A percentile compares a stretch with the other conserved stretches of the same genome.
These are phyloP conservation scores for Lippia alba DNA, from an alignment of 305 asterid genomes.

Conservation along the genomic window DNA sequence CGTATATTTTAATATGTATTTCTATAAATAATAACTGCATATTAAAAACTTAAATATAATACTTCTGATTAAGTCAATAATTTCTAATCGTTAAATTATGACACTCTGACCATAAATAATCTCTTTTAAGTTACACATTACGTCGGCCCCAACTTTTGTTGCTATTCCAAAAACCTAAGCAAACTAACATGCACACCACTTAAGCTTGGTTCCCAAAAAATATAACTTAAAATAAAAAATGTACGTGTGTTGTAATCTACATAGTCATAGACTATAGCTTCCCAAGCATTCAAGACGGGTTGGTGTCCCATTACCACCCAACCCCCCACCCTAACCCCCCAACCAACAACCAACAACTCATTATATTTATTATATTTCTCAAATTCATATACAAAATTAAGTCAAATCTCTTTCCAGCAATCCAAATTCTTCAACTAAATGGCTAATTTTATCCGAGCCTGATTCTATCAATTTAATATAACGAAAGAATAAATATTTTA, in stretches of 20 bases:
- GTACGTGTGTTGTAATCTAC: no score
- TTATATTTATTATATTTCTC: neutral
- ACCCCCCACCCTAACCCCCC: constrained; percentile 9
- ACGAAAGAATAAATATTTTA: no score
- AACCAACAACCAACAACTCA: constrained; percentile 30
- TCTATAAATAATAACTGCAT: no score
- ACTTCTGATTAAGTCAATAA: no score
- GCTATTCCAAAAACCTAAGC: constrained; percentile 17
- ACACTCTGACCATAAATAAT: neutral
- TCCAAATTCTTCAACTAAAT: neutral
- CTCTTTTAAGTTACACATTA: neutral
- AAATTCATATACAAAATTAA: constrained; percentile 1
- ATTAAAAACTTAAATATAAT: no score
- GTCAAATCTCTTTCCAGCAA: constrained; percentile 19
- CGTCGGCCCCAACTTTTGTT: constrained; percentile 10
- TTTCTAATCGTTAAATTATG: no score
- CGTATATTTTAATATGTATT: no score
- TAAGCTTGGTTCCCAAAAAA: constrained; percentile 24
- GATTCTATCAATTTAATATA: no score
- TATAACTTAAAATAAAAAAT: no score
- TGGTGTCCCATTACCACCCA: constrained; percentile 3
- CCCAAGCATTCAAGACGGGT: constrained; percentile 8
- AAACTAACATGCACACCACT: constrained; percentile 29
- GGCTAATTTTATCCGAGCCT: no score
- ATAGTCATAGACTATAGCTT: neutral